Evolutionary conservation across 192 early-diverging fungal genomes (phyloP).

Genomic region (Gonapodya sp.): DNA sequence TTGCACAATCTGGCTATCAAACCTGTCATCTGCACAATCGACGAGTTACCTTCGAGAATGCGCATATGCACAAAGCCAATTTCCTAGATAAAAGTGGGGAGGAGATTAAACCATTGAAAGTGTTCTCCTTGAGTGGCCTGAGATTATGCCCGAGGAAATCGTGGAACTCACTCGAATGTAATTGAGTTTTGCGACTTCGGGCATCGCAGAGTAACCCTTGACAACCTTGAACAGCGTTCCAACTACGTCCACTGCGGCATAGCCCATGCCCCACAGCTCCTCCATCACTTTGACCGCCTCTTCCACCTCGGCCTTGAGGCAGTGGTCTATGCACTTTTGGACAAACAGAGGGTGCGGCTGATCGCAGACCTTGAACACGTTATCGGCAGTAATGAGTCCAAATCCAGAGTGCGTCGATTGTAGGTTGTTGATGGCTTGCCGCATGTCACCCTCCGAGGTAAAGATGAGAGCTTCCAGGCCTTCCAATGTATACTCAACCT

Average conservation of each 20-base stretch:
- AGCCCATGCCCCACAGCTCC: slow-evolving; percentile 74
- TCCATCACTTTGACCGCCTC: slow-evolving; percentile 58
- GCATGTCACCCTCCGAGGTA: slow-evolving; percentile 96
- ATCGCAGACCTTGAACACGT: slow-evolving; percentile 96
- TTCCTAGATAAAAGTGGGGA: slow-evolving; percentile 38
- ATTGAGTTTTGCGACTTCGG: slow-evolving; percentile 72
- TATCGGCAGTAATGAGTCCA: slow-evolving; percentile 70
- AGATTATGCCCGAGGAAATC: no score
- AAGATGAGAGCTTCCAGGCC: slow-evolving; percentile 92
- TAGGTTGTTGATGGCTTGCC: slow-evolving; percentile 94
- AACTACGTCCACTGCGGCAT: slow-evolving; percentile 82
- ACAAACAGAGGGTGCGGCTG: slow-evolving; percentile 85
- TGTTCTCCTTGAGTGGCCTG: no score
- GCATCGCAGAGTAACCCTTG: slow-evolving; percentile 50
- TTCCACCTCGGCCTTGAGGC: slow-evolving; percentile 56
- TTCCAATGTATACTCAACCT: slow-evolving; percentile 75
- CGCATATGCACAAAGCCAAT: slow-evolving; percentile 90
- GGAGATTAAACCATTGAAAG: no score
- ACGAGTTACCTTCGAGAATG: slow-evolving; percentile 77
- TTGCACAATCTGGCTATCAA: slow-evolving; percentile 55
- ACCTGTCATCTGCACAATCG: slow-evolving; percentile 77
- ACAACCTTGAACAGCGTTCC: slow-evolving; percentile 85
- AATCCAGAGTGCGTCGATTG: slow-evolving; percentile 86
- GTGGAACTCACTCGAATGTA: slow-evolving; percentile 63
- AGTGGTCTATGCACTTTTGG: slow-evolving; percentile 61